These are phyloP conservation scores for Teunomyces barrocoloradensis DNA, from an alignment of 805 yeast genomes.

Conservation along the genomic window DNA sequence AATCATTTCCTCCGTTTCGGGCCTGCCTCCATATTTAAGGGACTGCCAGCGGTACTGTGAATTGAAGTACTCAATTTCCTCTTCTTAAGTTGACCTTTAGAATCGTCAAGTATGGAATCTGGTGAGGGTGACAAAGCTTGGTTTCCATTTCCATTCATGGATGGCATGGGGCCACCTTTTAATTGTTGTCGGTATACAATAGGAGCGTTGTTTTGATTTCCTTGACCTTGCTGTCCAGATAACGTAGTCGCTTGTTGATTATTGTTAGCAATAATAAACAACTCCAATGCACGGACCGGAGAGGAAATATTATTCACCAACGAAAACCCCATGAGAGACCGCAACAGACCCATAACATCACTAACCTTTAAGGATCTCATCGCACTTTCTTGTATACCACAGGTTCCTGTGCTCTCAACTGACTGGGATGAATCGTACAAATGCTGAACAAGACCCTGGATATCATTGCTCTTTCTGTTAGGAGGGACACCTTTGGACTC, in stretches of 20 bases:
- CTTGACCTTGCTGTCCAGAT: constrained; percentile 4
- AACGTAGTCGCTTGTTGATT: constrained; percentile 18
- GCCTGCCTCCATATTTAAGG: constrained; percentile 9
- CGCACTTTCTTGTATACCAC: constrained; percentile 64
- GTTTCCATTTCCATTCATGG: constrained; percentile 1
- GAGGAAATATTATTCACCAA: constrained; percentile 45
- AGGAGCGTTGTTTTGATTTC: not conserved
- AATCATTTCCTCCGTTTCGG: constrained; percentile 10
- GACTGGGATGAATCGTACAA: constrained; percentile 48
- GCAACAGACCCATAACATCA: constrained; percentile 72
- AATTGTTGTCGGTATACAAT: constrained; percentile 5
- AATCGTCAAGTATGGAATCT: constrained; percentile 7
- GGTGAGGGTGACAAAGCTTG: constrained; percentile 5
- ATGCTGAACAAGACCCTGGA: constrained; percentile 13
- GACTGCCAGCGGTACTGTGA: constrained; percentile 8
- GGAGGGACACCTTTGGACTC: constrained; percentile 10
- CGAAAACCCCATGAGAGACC: constrained; percentile 61
- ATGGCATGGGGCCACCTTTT: not conserved
- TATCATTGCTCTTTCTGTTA: constrained; percentile 7
- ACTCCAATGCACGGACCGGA: constrained; percentile 55
- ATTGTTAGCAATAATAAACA: constrained; percentile 27
- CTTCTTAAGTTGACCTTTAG: constrained; percentile 10
- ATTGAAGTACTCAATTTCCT: constrained; percentile 10
- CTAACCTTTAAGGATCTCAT: constrained; percentile 72
- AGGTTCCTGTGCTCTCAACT: constrained; percentile 47